Conservation (phyloP, 2,329 filamentous ascomycete species). For the Talaromyces atroroseus region DNA sequence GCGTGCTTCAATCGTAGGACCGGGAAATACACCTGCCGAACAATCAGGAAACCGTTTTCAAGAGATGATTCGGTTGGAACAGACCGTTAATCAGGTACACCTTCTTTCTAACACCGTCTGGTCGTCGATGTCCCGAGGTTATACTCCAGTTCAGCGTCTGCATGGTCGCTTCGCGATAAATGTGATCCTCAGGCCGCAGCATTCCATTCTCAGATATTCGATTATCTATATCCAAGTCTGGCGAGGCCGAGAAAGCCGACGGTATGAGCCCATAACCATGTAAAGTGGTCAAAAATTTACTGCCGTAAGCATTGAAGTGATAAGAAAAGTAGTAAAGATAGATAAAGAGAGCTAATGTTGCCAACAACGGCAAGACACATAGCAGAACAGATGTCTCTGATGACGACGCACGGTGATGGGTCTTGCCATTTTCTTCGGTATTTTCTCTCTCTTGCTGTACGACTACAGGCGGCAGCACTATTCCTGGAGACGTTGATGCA, state of each 20-base stretch:
- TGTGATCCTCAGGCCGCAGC: slow-evolving; percentile 42
- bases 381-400: neutral
- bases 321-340: neutral
- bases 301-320: neutral
- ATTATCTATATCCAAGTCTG: neutral
- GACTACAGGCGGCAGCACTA: neutral
- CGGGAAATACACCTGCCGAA: slow-evolving; percentile 38
- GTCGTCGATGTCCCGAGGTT: slow-evolving; percentile 32
- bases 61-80: neutral
- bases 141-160: slow-evolving; percentile 39
- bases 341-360: neutral
- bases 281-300: neutral
- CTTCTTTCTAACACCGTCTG: slow-evolving; percentile 48
- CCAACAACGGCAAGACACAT: neutral
- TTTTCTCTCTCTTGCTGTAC: neutral
- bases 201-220: slow-evolving; percentile 12
- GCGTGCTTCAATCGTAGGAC: slow-evolving; percentile 46
- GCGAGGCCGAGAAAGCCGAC: neutral
- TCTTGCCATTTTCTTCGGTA: neutral
- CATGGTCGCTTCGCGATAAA: slow-evolving; percentile 29
- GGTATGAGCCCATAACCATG: neutral
- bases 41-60: neutral
- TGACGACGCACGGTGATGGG: neutral
- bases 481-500: neutral
- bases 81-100: slow-evolving; percentile 48